Conservation (phyloP, 2,329 filamentous ascomycete genomes). For the Colletotrichum plurivorum region DNA sequence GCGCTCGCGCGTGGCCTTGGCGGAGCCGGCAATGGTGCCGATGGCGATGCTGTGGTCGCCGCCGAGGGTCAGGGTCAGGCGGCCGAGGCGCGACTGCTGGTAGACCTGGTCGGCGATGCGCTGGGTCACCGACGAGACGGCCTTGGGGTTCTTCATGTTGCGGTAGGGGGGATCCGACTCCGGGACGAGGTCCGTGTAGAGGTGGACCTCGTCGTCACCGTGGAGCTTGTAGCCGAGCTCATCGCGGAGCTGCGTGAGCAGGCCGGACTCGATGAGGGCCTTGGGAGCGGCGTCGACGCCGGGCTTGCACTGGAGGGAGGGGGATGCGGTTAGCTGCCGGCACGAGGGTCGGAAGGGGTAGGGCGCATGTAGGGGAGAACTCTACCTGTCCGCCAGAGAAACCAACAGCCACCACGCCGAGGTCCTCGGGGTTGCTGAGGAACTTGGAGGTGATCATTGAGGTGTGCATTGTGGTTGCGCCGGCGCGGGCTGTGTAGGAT, state of each 20-base stretch:
- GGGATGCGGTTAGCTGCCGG: constrained; percentile 10
- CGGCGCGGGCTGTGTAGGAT: constrained; percentile 10
- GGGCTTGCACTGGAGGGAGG: constrained; percentile 77
- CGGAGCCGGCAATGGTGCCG: constrained; percentile 89
- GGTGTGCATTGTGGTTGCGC: constrained; percentile 59
- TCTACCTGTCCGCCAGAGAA: constrained; percentile 96
- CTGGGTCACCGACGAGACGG: constrained; percentile 87
- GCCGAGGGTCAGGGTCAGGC: constrained; percentile 92
- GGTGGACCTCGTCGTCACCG: constrained; percentile 86
- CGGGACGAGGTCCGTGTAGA: constrained; percentile 83
- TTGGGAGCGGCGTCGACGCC: constrained; percentile 93
- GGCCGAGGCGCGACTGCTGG: constrained; percentile 84
- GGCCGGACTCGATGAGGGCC: constrained; percentile 89
- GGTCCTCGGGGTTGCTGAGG: constrained; percentile 81
- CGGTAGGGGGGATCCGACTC: constrained; percentile 82
- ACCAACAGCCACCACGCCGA: constrained; percentile 94
- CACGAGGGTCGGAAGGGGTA: background rate
- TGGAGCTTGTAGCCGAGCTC: constrained; percentile 92
- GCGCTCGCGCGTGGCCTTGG: constrained; percentile 88
- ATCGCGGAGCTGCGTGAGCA: constrained; percentile 84
- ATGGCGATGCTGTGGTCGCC: constrained; percentile 98
- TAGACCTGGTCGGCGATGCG: constrained; percentile 89
- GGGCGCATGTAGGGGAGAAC: constrained; percentile 21
- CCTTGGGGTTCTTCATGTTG: constrained; percentile 93
- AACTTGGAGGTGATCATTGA: constrained; percentile 77